phyloP scores from a whole-genome alignment of 139 green algal genomes.

The Chara braunii region DNA sequence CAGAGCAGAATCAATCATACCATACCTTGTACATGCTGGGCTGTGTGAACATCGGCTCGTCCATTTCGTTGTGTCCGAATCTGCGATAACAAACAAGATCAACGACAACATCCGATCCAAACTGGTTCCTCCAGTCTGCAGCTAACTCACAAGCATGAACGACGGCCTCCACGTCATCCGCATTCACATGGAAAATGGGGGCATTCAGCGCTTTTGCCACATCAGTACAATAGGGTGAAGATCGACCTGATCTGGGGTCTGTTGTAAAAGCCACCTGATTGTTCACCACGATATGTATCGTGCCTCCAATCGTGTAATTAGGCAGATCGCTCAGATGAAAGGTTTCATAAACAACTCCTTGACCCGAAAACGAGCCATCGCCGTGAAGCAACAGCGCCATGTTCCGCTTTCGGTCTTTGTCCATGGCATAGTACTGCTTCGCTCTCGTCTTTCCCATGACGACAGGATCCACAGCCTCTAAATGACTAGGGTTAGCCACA shows the following conservation, averaged over 20 bases:
- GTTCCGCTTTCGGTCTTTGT: conserved; percentile 47
- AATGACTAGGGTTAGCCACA: conserved; percentile 89
- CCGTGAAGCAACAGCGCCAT: conserved; percentile 91
- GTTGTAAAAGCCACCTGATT: conserved; percentile 98
- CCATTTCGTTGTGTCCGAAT: conserved; percentile 96
- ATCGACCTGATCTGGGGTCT: conserved; percentile 69
- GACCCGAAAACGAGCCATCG: conserved; percentile 87
- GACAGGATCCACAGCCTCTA: conserved; percentile 90
- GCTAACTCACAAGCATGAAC: conserved; percentile 83
- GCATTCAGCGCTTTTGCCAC: conserved; percentile 87
- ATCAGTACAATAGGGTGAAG: conserved; percentile 82
- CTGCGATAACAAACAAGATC: conserved; percentile 87
- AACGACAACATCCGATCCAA: conserved; percentile 85
- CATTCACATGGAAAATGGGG: conserved; percentile 98
- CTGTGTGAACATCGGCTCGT: conserved; percentile 98
- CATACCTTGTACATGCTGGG: conserved; percentile 85
- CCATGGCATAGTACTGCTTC: conserved; percentile 87
- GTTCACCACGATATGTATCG: conserved; percentile 95
- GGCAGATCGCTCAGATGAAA: conserved; percentile 86
- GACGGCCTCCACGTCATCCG: conserved; percentile 90
- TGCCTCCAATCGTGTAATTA: conserved; percentile 90
- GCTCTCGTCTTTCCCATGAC: conserved; percentile 87
- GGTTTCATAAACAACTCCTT: conserved; percentile 97
- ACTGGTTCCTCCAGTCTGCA: conserved; percentile 83
- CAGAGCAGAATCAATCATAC: neutral